Percentiles rank a stretch among this genome's conserved stretches.
Conservation (phyloP, 148 eudicot genomes). For the Chenopodium suecicum region DNA sequence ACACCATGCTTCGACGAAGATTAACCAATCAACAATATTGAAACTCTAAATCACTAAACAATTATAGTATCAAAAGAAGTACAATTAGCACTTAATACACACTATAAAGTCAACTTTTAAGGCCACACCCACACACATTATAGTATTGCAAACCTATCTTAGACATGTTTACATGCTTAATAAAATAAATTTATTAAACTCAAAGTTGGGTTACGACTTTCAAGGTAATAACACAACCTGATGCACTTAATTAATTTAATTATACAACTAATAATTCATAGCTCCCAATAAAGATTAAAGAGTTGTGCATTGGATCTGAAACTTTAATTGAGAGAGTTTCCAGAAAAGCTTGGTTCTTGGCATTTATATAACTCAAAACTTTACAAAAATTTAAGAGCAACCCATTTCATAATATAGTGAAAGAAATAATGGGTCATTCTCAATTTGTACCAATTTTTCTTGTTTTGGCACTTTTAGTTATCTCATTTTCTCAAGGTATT, state of each 20-base stretch:
- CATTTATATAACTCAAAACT: neutral
- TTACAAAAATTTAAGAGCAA: neutral
- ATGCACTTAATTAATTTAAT: neutral
- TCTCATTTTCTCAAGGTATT: constrained; percentile 25
- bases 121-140: neutral
- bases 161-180: neutral
- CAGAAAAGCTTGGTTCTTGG: neutral
- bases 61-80: neutral
- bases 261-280: neutral
- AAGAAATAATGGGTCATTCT: constrained; percentile 24
- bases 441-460: constrained; percentile 18
- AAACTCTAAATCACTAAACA: neutral
- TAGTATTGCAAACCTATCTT: neutral
- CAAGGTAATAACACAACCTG: neutral
- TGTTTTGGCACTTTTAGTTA: constrained; percentile 26
- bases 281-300: constrained; percentile 16
- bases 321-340: neutral
- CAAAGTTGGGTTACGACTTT: neutral
- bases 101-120: constrained; percentile 1
- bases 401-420: constrained; percentile 3
- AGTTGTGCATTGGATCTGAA: constrained; percentile 19
- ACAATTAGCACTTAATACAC: neutral
- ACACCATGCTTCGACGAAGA: neutral
- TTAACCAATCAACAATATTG: neutral
- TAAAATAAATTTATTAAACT: neutral